Percentiles rank a stretch among this genome's conserved stretches.
Evolutionary conservation across 441 rosid genomes (phyloP).

Genomic region (Croton setiger): DNA sequence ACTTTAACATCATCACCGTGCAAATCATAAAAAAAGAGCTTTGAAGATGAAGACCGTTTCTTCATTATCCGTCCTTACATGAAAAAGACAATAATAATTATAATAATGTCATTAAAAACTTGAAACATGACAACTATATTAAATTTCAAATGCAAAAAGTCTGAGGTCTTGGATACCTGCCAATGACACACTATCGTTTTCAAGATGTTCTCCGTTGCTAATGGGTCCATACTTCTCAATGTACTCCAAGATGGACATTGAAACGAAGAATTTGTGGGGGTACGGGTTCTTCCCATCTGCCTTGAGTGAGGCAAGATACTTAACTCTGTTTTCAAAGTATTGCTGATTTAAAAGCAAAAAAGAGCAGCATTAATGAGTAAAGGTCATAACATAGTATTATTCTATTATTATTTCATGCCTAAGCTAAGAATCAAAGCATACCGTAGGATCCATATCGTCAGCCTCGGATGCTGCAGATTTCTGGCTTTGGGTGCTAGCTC

Average conservation of each 20-base stretch:
- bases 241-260: slow-evolving; percentile 52
- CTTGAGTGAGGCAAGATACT: slow-evolving; percentile 54
- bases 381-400: not conserved
- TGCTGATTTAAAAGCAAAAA: slow-evolving; percentile 41
- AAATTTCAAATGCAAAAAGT: not conserved
- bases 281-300: slow-evolving; percentile 63
- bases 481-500: slow-evolving; percentile 36
- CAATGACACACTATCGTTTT: slow-evolving; percentile 47
- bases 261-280: slow-evolving; percentile 61
- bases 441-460: slow-evolving; percentile 87
- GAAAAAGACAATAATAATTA: not conserved
- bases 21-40: slow-evolving; percentile 81
- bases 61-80: slow-evolving; percentile 70
- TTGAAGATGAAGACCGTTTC: slow-evolving; percentile 74
- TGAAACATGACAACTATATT: not conserved
- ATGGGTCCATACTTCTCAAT: slow-evolving; percentile 47
- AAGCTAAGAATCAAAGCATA: slow-evolving; percentile 19
- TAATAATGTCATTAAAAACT: slow-evolving; percentile 3
- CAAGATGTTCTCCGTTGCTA: slow-evolving; percentile 60
- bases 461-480: slow-evolving; percentile 53
- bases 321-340: slow-evolving; percentile 68
- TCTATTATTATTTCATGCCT: not conserved
- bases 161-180: slow-evolving; percentile 40
- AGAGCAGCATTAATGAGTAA: not conserved
- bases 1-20: slow-evolving; percentile 60